Base-by-base conservation (phyloP, 352 stramenopile genomes). In the Phytophthora megakarya region DNA sequence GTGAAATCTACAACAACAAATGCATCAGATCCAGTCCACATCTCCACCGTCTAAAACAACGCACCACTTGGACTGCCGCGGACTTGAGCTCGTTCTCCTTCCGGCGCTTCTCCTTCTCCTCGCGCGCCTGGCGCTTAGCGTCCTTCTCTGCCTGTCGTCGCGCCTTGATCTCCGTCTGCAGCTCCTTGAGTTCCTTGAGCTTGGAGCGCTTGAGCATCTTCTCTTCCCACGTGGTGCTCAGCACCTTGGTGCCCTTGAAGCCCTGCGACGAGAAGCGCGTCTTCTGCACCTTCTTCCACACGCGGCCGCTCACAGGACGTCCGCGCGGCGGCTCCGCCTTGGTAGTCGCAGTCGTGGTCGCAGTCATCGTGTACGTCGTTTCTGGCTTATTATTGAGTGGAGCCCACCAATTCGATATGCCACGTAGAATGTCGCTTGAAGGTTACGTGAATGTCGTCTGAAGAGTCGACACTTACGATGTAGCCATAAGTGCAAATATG, bases 81-180 rank as follows among this genome's bases (percentile, higher is more conserved):
- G 87, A 94, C 73, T 96, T 96, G 68, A 97, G 80, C 73, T 97
- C 89, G 76, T 97, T 97, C 73, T 95, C 85, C 59, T 89, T 84
- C 59, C 87, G 82, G 25, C 89, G 84, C 71, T 93, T 93, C 56
- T 95, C 85, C 69, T 89, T 89, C 30, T 97, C 89, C 67, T 97
- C 89, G 38, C 80, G 80, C 19, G 75, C 81, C 53, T 90, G 74
- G 52, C 86, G 85, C 70, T 88, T 89, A 25, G 84, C 87, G 22
- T 93, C 75, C 26, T 84, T 84, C 66, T 95, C 83, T 3, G 61
- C 69, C 65, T 93, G 84, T 72, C 79, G 77, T 9, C 81, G 61
- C n/a, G 61, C 57, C 61, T 89, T 94, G 54, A 97, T 95, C 67
- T 95, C 87, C 39, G 65, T 60, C 76, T 97, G 73, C 46, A 96